Percentiles rank a stretch among this genome's conserved stretches.
phyloP scores from a whole-genome alignment of 2,329 filamentous ascomycete genomes.

The Mycosphaerella sp. region DNA sequence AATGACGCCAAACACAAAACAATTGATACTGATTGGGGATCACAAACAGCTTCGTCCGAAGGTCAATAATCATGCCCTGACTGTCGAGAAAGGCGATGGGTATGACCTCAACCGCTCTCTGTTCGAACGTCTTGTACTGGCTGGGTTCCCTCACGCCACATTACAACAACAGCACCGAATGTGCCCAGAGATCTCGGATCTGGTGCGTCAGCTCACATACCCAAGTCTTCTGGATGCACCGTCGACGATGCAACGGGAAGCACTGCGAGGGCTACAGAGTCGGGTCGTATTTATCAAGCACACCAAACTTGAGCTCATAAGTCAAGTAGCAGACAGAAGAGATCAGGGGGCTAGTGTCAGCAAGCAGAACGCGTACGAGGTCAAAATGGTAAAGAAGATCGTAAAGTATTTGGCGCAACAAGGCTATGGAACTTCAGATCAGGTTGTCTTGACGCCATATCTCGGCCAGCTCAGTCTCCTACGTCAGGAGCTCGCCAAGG shows the following conservation, averaged over 20 bases:
- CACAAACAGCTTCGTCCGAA: constrained; percentile 56
- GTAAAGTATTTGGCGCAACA: constrained; percentile 60
- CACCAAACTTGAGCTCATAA: constrained; percentile 39
- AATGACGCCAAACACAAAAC: constrained; percentile 53
- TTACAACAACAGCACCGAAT: constrained; percentile 59
- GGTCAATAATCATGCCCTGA: constrained; percentile 50
- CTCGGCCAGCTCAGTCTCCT: constrained; percentile 51
- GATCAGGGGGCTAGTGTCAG: constrained; percentile 19
- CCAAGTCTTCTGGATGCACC: constrained; percentile 48
- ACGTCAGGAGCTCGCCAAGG: constrained; percentile 38
- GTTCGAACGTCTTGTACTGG: constrained; percentile 52
- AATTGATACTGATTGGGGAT: constrained; percentile 61
- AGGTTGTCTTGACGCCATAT: constrained; percentile 64
- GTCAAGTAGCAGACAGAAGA: constrained; percentile 8
- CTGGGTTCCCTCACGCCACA: constrained; percentile 29
- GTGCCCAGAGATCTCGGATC: constrained; percentile 54
- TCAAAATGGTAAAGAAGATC: constrained; percentile 54
- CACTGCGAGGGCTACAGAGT: constrained; percentile 47
- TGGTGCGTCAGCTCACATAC: constrained; percentile 54
- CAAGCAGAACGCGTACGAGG: constrained; percentile 52
- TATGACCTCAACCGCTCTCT: constrained; percentile 54
- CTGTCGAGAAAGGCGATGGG: constrained; percentile 46
- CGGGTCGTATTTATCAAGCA: constrained; percentile 57
- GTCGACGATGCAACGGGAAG: constrained; percentile 36
- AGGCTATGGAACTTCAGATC: constrained; percentile 55